Conservation (phyloP, 306 rosid species). For the Mimosa pudica region DNA sequence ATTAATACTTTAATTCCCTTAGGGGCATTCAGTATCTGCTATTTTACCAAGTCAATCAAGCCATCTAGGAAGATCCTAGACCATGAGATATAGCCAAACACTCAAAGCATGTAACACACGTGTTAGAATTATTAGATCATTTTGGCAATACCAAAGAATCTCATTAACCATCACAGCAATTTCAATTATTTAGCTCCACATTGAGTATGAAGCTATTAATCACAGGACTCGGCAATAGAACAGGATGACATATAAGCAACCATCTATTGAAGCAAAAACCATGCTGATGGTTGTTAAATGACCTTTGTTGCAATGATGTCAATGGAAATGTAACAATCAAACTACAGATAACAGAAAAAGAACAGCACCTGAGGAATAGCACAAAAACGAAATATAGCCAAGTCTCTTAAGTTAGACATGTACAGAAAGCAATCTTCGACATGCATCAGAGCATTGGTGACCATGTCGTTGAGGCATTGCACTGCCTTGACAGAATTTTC, state of each 20-base stretch:
- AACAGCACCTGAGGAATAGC: constrained; percentile 92
- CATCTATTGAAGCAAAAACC: constrained; percentile 23
- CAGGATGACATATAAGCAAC: constrained; percentile 20
- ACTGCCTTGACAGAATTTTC: constrained; percentile 83
- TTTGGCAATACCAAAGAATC: constrained; percentile 22
- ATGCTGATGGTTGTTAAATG: constrained; percentile 20
- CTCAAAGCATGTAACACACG: not conserved
- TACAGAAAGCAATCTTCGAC: constrained; percentile 74
- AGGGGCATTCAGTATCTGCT: not conserved
- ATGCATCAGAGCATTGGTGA: constrained; percentile 80
- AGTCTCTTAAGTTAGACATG: constrained; percentile 69
- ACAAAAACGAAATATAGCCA: constrained; percentile 80
- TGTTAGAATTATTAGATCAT: constrained; percentile 19
- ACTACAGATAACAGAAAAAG: constrained; percentile 17
- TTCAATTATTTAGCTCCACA: constrained; percentile 16
- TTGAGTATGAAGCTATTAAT: constrained; percentile 17
- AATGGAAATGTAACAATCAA: constrained; percentile 12
- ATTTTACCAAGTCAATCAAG: constrained; percentile 6
- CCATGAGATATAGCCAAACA: constrained; percentile 11
- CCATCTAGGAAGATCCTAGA: constrained; percentile 11
- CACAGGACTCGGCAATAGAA: constrained; percentile 16
- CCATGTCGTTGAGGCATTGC: constrained; percentile 94
- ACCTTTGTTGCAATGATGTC: not conserved
- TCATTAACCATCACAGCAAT: constrained; percentile 1
- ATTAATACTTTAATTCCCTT: constrained; percentile 19